Conservation (phyloP, 192 early-diverging fungal genomes). For the Dissophora ornata region DNA sequence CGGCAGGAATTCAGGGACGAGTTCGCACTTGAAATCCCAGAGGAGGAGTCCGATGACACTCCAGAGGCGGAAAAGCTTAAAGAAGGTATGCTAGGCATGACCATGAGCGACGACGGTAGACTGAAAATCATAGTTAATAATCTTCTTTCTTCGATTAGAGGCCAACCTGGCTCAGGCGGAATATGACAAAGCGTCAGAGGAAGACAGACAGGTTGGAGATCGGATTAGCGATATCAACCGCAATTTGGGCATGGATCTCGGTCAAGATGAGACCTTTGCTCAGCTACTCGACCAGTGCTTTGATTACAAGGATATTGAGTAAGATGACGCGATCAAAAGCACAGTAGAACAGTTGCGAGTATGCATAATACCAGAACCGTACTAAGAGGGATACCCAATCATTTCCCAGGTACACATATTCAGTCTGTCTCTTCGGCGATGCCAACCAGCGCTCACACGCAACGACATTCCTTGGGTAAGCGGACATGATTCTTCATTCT, state of each 20-base stretch:
- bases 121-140: no score
- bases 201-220: slow-evolving; percentile 37
- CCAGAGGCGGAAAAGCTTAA: slow-evolving; percentile 40
- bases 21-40: slow-evolving; percentile 8
- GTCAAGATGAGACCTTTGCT: slow-evolving; percentile 75
- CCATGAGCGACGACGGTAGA: no score
- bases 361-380: no score
- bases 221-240: slow-evolving; percentile 60
- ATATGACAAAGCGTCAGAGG: slow-evolving; percentile 25
- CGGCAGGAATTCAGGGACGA: slow-evolving; percentile 38
- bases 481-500: not conserved
- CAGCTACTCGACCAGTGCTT: slow-evolving; percentile 77
- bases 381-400: no score
- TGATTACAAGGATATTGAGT: slow-evolving; percentile 75
- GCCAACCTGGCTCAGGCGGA: slow-evolving; percentile 31
- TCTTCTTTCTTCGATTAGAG: slow-evolving; percentile 27
- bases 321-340: slow-evolving; percentile 7
- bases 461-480: slow-evolving; percentile 69
- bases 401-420: slow-evolving; percentile 77
- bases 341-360: no score
- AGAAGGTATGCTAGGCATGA: no score
- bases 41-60: slow-evolving; percentile 21
- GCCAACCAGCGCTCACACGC: slow-evolving; percentile 74
- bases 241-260: slow-evolving; percentile 76
- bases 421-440: slow-evolving; percentile 79